phyloP scores from a whole-genome alignment of 495 filamentous ascomycete genomes.

The Daldinia loculata region DNA sequence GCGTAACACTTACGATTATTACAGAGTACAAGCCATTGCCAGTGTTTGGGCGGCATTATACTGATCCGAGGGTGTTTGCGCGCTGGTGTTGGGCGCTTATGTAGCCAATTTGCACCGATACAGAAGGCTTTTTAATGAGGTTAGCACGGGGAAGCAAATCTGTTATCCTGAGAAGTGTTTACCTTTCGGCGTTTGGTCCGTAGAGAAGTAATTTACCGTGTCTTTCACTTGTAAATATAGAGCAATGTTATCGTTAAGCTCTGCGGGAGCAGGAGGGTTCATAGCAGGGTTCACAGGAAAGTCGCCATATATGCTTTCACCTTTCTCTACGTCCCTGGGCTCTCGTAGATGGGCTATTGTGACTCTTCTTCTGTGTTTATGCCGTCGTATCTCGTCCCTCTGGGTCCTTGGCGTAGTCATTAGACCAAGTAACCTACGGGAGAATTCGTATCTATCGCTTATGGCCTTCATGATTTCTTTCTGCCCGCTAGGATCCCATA shows the following conservation, averaged over 20 bases:
- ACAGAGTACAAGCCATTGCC: constrained; percentile 86
- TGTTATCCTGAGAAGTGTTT: constrained; percentile 15
- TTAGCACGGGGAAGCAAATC: constrained; percentile 22
- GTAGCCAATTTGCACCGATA: constrained; percentile 82
- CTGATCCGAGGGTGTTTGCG: constrained; percentile 40
- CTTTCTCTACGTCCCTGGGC: constrained; percentile 33
- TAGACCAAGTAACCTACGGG: constrained; percentile 69
- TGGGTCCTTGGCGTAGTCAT: constrained; percentile 53
- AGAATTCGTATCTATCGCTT: constrained; percentile 70
- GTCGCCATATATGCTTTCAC: constrained; percentile 18
- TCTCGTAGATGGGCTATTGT: constrained; percentile 18
- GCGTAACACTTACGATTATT: constrained; percentile 68
- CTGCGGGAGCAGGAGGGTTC: constrained; percentile 16
- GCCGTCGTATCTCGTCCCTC: constrained; percentile 21
- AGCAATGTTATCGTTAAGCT: constrained; percentile 39
- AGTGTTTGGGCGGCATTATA: constrained; percentile 54
- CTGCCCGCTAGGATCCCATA: constrained; percentile 76
- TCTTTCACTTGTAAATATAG: constrained; percentile 46
- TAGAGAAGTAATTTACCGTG: constrained; percentile 53
- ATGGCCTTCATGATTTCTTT: constrained; percentile 60
- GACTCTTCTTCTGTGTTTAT: constrained; percentile 23
- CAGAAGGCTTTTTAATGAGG: constrained; percentile 67
- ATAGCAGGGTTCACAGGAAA: constrained; percentile 18
- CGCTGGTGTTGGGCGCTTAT: constrained; percentile 55
- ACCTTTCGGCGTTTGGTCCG: constrained; percentile 49